Evolutionary conservation across 1,284 basidiomycete species (phyloP).

Genomic region (Microbotryum silenes-acaulis): DNA sequence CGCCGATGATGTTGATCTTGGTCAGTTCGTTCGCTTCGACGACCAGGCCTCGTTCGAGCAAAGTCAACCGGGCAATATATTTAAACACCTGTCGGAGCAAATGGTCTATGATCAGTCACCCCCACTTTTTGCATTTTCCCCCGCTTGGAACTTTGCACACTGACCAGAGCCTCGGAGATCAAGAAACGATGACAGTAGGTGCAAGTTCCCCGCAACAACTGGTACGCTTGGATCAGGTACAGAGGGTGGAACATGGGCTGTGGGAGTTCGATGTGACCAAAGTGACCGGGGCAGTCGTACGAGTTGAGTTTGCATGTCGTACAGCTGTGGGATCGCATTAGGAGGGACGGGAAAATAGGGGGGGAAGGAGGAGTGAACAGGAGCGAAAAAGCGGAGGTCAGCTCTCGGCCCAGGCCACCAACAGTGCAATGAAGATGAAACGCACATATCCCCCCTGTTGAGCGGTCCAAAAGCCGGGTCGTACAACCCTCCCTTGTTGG

Average conservation of each 20-base stretch:
- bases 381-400: too few species aligned
- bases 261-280: conserved; percentile 97
- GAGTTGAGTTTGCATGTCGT: conserved; percentile 85
- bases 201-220: conserved; percentile 81
- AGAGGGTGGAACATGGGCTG: conserved; percentile 93
- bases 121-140: too few species aligned
- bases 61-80: conserved; percentile 76
- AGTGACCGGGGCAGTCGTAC: conserved; percentile 94
- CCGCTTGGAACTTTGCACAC: conserved; percentile 36
- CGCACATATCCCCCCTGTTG: conserved; percentile 77
- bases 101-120: neutral
- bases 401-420: neutral
- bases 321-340: conserved; percentile 53
- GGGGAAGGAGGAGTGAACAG: too few species aligned
- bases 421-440: neutral
- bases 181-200: conserved; percentile 95
- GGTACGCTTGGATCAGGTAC: conserved; percentile 89
- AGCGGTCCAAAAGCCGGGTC: conserved; percentile 92
- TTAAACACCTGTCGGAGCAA: conserved; percentile 55
- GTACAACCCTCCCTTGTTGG: conserved; percentile 87
- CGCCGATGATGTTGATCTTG: conserved; percentile 16
- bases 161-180: conserved; percentile 63
- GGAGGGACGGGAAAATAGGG: too few species aligned
- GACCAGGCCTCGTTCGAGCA: conserved; percentile 83
- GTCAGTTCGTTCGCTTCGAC: conserved; percentile 61